phyloP scores from a whole-genome alignment of 345 rosid genomes.

The Eucalyptus grandis region DNA sequence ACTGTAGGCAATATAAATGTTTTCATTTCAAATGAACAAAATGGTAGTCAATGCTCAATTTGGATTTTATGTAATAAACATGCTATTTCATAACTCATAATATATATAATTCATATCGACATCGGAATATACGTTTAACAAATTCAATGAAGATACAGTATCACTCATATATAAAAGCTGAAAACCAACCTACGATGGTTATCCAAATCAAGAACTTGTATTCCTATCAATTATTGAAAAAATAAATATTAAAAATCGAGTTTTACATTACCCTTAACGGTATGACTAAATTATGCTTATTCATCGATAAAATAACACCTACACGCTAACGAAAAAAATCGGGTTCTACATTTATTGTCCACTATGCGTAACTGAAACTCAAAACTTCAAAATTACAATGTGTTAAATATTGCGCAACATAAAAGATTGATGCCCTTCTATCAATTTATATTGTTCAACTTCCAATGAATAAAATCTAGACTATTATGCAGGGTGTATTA shows the following conservation, averaged over 20 bases:
- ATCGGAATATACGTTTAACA: no score
- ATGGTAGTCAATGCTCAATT: no score
- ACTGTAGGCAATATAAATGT: background rate
- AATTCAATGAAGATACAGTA: background rate
- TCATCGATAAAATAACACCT: background rate
- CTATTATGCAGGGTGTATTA: background rate
- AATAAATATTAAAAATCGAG: background rate
- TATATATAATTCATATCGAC: background rate
- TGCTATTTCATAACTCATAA: background rate
- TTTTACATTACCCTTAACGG: background rate
- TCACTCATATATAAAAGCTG: no score
- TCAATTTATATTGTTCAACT: background rate
- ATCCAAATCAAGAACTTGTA: background rate
- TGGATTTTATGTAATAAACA: background rate
- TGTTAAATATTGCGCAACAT: background rate
- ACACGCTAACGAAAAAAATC: no score
- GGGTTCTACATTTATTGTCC: background rate
- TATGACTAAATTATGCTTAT: background rate
- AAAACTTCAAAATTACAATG: background rate
- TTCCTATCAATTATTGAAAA: background rate
- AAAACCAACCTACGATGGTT: background rate
- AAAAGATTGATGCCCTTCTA: background rate
- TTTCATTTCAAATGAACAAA: no score
- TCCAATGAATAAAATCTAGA: background rate
- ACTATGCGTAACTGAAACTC: fast-evolving